Base-by-base conservation (phyloP, 2,329 filamentous ascomycete species). In the Colletotrichum lupini region DNA sequence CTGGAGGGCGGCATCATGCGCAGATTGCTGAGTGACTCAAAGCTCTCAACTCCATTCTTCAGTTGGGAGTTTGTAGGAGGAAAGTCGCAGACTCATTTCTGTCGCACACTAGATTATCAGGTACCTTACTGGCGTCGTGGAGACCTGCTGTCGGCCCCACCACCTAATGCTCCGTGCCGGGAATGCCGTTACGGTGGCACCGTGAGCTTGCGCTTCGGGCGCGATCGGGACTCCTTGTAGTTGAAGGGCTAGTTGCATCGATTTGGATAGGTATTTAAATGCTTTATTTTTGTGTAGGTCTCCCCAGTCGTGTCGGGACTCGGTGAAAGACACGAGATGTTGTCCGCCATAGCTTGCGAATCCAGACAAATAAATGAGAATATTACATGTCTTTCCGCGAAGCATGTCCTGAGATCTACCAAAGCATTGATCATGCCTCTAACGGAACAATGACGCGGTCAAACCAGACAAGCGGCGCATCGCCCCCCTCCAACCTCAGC, bases 401-500 rank as follows among this genome's bases (percentile, higher is more conserved):
- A 35, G 11, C 32, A 35, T 35, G 32, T 35, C 32, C 32, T 35
- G 32, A 12, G 32, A 35, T 35, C 32, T 35, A 35, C 32, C 4
- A 11, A 35, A 35, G 11, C 4, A 32, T 30, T 30, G 28, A 32
- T 35, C 32, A 49, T n/a, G 2, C 8, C 19, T 9, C 42, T 7
- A 49, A 49, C 19, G 42, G 42, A 8, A 9, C 19, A n/a, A n/a
- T 4, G 19, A 65, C 55, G 2, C 59, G 59, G 24, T 69, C 35
- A 14, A 69, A 73, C 70, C 70, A 73, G 1, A 68, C 55, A 19
- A 73, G 32, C 2, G 70, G 70, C 3, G 14, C 59, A 11, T 56
- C 65, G 0, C 49, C 24, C 19, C 46, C 60, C 14, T 69, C 70
- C 59, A 65, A 1, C 7, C 70, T 46, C 3, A 59, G 14, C n/a